Evolutionary conservation across 768 basidiomycete species (phyloP).

Genomic region (Agaricus blazei): DNA sequence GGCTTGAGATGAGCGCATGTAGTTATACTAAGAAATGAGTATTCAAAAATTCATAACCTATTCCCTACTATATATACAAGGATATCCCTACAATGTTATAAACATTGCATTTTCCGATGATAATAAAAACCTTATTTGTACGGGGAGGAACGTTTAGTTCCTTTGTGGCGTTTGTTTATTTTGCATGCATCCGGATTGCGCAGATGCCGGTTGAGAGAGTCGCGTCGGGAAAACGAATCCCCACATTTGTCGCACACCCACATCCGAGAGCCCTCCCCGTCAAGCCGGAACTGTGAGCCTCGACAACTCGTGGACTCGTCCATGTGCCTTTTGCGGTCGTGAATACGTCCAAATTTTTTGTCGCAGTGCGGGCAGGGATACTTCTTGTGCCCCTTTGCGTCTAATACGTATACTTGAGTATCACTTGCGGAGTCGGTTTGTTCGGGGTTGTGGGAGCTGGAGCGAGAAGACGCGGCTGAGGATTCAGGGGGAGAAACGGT

Average conservation of each 20-base stretch:
- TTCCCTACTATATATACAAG: background rate
- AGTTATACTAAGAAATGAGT: background rate
- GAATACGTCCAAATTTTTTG: slow-evolving; percentile 5
- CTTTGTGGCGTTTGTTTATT: background rate
- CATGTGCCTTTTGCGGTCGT: slow-evolving; percentile 8
- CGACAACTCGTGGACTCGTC: slow-evolving; percentile 9
- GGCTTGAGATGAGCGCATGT: background rate
- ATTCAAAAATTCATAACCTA: background rate
- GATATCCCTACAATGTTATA: background rate
- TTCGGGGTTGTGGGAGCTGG: slow-evolving; percentile 1
- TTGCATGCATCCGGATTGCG: slow-evolving; percentile 8
- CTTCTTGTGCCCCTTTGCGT: slow-evolving; percentile 2
- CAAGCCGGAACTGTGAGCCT: background rate
- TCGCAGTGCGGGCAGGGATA: slow-evolving; percentile 7
- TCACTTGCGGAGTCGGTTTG: background rate
- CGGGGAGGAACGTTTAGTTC: no score
- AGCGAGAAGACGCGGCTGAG: background rate
- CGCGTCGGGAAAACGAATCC: slow-evolving; percentile 6
- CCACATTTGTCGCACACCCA: slow-evolving; percentile 5
- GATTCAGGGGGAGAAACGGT: background rate
- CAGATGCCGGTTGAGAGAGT: slow-evolving; percentile 7
- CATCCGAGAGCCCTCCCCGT: background rate
- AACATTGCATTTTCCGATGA: background rate
- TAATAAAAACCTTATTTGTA: background rate
- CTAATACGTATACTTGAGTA: background rate